Conservation (phyloP, 2,329 filamentous ascomycete genomes). For the Aureobasidium mangrovei region DNA sequence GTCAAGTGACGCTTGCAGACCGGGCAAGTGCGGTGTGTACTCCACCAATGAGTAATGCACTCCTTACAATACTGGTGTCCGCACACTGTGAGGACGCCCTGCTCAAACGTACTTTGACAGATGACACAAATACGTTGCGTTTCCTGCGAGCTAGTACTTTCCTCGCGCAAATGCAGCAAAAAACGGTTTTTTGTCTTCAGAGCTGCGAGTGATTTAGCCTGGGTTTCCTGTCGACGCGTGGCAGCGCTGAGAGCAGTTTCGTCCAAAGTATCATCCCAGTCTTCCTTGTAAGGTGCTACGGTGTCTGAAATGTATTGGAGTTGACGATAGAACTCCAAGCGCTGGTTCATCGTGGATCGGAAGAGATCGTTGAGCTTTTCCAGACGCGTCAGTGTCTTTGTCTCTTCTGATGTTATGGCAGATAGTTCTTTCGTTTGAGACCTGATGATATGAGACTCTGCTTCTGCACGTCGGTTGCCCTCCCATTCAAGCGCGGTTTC, state of each 20-base stretch:
- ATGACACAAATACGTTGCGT: slow-evolving; percentile 68
- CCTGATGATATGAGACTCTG: slow-evolving; percentile 59
- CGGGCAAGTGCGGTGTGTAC: slow-evolving; percentile 65
- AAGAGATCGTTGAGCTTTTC: slow-evolving; percentile 70
- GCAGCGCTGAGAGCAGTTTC: slow-evolving; percentile 36
- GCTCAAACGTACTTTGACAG: slow-evolving; percentile 66
- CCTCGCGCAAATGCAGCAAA: slow-evolving; percentile 52
- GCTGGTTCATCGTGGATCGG: slow-evolving; percentile 69
- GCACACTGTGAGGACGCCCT: slow-evolving; percentile 77
- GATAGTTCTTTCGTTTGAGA: slow-evolving; percentile 54
- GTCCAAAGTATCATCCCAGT: slow-evolving; percentile 49
- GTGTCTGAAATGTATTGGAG: slow-evolving; percentile 86
- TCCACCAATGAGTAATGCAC: slow-evolving; percentile 75
- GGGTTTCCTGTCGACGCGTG: slow-evolving; percentile 39
- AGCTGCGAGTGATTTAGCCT: slow-evolving; percentile 51
- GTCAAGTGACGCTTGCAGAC: slow-evolving; percentile 67
- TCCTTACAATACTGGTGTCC: slow-evolving; percentile 79
- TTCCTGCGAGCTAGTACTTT: slow-evolving; percentile 52
- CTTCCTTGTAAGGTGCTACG: slow-evolving; percentile 64
- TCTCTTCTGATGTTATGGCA: slow-evolving; percentile 42
- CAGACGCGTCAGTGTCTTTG: slow-evolving; percentile 41
- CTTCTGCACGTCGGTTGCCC: slow-evolving; percentile 45
- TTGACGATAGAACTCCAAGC: slow-evolving; percentile 83
- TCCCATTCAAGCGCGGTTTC: slow-evolving; percentile 50
- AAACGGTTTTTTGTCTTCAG: slow-evolving; percentile 70